Conservation (phyloP, 768 basidiomycete species). For the Pisolithus orientalis region DNA sequence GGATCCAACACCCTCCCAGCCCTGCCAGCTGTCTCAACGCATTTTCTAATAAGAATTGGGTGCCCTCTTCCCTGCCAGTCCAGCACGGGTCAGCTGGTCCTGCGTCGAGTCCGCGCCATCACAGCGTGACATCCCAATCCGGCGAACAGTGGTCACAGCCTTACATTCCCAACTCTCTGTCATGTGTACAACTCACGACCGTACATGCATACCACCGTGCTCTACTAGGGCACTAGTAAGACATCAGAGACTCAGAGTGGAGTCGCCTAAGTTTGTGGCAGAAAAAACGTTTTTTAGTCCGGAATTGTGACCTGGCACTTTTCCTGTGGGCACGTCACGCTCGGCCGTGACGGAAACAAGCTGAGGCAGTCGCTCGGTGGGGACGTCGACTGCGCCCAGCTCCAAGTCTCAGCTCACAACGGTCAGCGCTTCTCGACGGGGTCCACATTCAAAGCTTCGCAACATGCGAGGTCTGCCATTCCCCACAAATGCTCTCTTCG, state of each 20-base stretch:
- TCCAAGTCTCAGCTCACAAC: neutral
- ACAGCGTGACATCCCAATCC: neutral
- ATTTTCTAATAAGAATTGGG: neutral
- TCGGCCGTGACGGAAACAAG: slow-evolving; percentile 22
- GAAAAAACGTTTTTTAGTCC: slow-evolving; percentile 7
- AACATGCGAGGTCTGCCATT: slow-evolving; percentile 61
- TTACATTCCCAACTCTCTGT: neutral
- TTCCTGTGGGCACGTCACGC: slow-evolving; percentile 23
- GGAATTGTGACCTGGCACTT: slow-evolving; percentile 23
- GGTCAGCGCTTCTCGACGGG: slow-evolving; percentile 12
- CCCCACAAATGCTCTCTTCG: slow-evolving; percentile 32
- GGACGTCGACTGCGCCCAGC: slow-evolving; percentile 29
- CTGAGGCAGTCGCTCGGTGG: slow-evolving; percentile 26
- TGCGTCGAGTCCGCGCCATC: neutral
- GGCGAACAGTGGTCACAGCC: neutral
- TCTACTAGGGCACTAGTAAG: too few species aligned
- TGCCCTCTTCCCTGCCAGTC: neutral
- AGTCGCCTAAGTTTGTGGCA: neutral
- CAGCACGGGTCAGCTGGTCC: neutral
- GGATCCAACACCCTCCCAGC: neutral
- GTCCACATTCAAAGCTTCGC: slow-evolving; percentile 3
- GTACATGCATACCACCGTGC: too few species aligned
- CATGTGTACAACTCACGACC: too few species aligned
- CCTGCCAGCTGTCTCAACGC: neutral
- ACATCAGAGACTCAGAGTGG: too few species aligned